Evolutionary conservation across 306 rosid genomes (phyloP), one percentile per base, ranked within the genome.

Genomic region (Abrus precatorius): DNA sequence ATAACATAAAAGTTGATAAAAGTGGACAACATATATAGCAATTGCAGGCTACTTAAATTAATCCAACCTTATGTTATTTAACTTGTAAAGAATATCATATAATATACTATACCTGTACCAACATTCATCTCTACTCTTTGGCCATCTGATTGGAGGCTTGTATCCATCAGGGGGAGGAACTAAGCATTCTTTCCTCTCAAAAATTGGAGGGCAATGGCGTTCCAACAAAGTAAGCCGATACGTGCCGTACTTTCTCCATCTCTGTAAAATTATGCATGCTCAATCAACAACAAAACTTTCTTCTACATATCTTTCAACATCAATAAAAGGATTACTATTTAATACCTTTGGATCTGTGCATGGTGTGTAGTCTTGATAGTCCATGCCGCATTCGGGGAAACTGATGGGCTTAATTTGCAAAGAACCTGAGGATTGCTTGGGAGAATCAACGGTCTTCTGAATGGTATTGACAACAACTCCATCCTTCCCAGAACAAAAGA

Each of bases 311-410:
- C 68, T 38, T 32, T 64, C n/a, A 55, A 3, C 47, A 83, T 53
- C 74, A 47, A 50, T 48, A 14, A 60, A 78, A 32, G 28, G 44
- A 81, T 13, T 68, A 80, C 33, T 33, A 74, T 57, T 38, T 5
- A 74, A 36, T 92, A 96, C 99, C 97, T 78, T 93, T 71, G 99
- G 99, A 91, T 96, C 97, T 50, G 98, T 96, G 93, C 99, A 96
- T 9, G 99, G 99, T 56, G 99, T 96, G 84, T 89, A 93, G 86
- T 89, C 99, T 84, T 96, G 99, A 76, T 80, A 89, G 27, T 93
- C 93, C 2, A 3, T 50, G 84, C 88, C 55, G 84, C 99, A 96
- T 78, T 88, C 92, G 14, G 96, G 87, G 82, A 92, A 93, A 57
- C 10, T 45, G 45, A 84, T 47, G 6, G 92, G 36, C 60, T 78